Evolutionary conservation across 257 asterid species (phyloP), one percentile per base, ranked within the genome.

Genomic region (Nicotiana noctiflora): DNA sequence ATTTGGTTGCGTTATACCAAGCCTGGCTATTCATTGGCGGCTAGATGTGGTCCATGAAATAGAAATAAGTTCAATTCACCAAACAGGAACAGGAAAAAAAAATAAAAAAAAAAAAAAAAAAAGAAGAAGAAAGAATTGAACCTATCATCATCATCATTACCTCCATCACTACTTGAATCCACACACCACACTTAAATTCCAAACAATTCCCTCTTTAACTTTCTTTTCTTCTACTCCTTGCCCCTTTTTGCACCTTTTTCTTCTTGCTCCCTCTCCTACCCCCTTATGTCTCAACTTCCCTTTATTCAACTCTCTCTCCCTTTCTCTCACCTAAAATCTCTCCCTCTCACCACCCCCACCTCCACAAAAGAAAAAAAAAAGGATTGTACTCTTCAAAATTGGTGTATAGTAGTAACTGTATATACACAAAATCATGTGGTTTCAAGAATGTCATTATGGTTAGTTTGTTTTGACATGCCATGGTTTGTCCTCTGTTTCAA

Each of bases 91-190:
- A 1, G 84, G 46, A 21, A 32, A 65, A 86, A 25, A 0, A 25
- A 25, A 1, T 25, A 25, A 25, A 25, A 0, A 25, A 25, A 25
- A 0, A 25, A 0, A 25, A 25, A 25, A 1, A 25, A 25, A n/a
- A n/a, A n/a, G n/a, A n/a, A n/a, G n/a, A n/a, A 76, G 32, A 77
- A 80, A 86, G 74, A 68, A 82, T 79, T 82, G 86, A 84, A 86
- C 83, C 75, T 70, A 84, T 83, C 86, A 85, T 74, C 27, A 77
- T 75, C 89, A 90, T 88, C 87, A 88, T 86, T 85, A 84, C 88
- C 21, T 79, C 81, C 88, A 88, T 88, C 94, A 89, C 88, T 83
- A 82, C 70, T 85, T 76, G 77, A 77, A 81, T 85, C 87, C 86
- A 78, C 82, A 88, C 81, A 62, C 57, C 85, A 49, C 79, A 79